Base-by-base conservation (phyloP, 208 protist genomes). In the Wallacemonas rigidus region DNA sequence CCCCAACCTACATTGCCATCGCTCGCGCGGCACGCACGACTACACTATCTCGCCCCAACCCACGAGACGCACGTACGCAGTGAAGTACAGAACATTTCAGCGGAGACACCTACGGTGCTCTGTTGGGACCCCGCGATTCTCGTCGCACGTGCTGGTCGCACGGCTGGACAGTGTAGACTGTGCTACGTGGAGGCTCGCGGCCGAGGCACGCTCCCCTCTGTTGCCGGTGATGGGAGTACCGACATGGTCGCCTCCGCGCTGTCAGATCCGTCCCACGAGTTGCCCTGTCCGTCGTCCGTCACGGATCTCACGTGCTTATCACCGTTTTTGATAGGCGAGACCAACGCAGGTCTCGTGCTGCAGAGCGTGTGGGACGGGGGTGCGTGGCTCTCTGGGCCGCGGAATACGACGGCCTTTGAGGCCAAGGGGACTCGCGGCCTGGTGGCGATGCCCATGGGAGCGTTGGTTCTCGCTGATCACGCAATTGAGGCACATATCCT, bases 291-390 rank as follows among this genome's bases (percentile, higher is more conserved):
- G 7, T 71, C 69, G 41, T 54, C 62, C 45, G 63, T 81, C 8
- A 48, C 73, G 12, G 72, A 77, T 64, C 9, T 69, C 17, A 71
- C 71, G 40, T 77, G 56, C 47, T 55, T 58, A n/a, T 41, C 55
- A 35, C 76, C 76, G 4, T 77, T 81, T 57, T 55, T 76, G 44
- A 1, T 76, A 36, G 71, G 71, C 36, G 48, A 69, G 11, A 69
- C 45, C 45, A 63, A 36, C 61, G 69, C 40, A 39, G 60, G 60
- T 3, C 60, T 65, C 60, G 17, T 50, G 38, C 60, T 65, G 12
- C 60, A 53, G 60, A 51, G 60, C 26, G 40, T n/a, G 40, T 65
- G 60, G 41, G 60, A 65, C n/a, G 60, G 60, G 41, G 40, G 9
- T 14, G 53, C 11, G 65, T 75, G 47, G 67, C 58, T 40, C n/a